phyloP scores from a whole-genome alignment of 2,329 filamentous ascomycete genomes.

The Thermothelomyces thermophilus region DNA sequence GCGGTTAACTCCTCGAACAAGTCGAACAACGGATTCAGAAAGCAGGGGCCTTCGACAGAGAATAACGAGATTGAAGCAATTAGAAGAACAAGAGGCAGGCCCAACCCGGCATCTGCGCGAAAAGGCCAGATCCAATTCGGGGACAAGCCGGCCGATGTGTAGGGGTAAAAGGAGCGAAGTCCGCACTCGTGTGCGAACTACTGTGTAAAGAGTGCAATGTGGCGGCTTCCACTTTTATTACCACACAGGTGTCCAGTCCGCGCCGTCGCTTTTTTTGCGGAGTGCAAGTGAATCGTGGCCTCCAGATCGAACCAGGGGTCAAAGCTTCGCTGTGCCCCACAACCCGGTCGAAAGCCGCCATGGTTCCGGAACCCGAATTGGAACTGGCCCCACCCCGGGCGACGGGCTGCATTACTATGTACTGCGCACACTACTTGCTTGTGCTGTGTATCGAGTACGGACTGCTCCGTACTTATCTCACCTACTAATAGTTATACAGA shows the following conservation, averaged over 20 bases:
- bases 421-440: too few species aligned
- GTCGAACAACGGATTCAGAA: too few species aligned
- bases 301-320: constrained; percentile 29
- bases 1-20: too few species aligned
- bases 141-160: background rate
- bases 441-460: too few species aligned
- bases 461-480: too few species aligned
- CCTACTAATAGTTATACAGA: too few species aligned
- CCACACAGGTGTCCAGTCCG: constrained; percentile 6
- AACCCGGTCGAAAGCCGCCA: background rate
- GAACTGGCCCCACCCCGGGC: background rate
- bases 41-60: too few species aligned
- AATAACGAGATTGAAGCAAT: background rate
- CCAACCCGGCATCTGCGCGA: constrained; percentile 2
- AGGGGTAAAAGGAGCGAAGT: constrained; percentile 11
- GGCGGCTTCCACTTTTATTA: constrained; percentile 21
- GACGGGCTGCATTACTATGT: too few species aligned
- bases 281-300: constrained; percentile 32
- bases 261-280: constrained; percentile 13
- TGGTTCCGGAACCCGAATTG: background rate
- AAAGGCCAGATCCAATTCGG: background rate
- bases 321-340: constrained; percentile 18
- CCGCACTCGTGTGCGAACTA: background rate
- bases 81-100: background rate
- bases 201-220: constrained; percentile 17